These are phyloP conservation scores for Colletotrichum simmondsii DNA, from an alignment of 2,329 filamentous ascomycete genomes.

Conservation along the genomic window DNA sequence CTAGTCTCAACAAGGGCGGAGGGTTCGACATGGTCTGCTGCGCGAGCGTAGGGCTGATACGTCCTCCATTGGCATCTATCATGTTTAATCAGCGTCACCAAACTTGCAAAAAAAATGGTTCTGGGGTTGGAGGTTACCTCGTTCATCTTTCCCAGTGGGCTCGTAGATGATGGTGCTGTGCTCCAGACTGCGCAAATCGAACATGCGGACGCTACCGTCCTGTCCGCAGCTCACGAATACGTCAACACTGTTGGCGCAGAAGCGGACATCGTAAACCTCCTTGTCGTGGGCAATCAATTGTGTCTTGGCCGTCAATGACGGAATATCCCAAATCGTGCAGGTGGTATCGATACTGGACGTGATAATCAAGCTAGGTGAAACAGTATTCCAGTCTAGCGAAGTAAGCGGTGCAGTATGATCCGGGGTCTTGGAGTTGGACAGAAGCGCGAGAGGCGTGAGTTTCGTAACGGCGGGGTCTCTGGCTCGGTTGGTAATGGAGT, in stretches of 20 bases:
- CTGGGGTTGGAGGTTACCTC: slow-evolving; percentile 59
- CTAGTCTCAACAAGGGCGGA: slow-evolving; percentile 81
- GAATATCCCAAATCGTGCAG: slow-evolving; percentile 99
- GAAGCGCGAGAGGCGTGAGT: slow-evolving; percentile 88
- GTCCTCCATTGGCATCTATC: slow-evolving; percentile 66
- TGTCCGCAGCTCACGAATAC: slow-evolving; percentile 98
- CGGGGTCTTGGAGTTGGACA: slow-evolving; percentile 98
- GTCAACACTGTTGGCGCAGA: slow-evolving; percentile 98
- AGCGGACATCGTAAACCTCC: slow-evolving; percentile 97
- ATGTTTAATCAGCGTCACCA: neutral
- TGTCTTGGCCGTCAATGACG: slow-evolving; percentile 96
- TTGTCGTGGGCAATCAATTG: slow-evolving; percentile 99
- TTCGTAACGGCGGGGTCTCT: slow-evolving; percentile 75
- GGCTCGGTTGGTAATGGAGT: slow-evolving; percentile 70
- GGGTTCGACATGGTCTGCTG: slow-evolving; percentile 82
- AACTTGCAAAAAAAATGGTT: neutral
- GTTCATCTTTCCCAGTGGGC: slow-evolving; percentile 85
- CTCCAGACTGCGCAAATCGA: slow-evolving; percentile 93
- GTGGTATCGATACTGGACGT: slow-evolving; percentile 99
- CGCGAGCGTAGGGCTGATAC: slow-evolving; percentile 79
- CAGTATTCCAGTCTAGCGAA: slow-evolving; percentile 97
- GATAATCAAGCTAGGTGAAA: slow-evolving; percentile 96
- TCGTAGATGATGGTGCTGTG: slow-evolving; percentile 99
- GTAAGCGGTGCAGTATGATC: slow-evolving; percentile 98
- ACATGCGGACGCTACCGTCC: slow-evolving; percentile 98